phyloP scores from a whole-genome alignment of 805 yeast species.

The Metschnikowia henanensis region DNA sequence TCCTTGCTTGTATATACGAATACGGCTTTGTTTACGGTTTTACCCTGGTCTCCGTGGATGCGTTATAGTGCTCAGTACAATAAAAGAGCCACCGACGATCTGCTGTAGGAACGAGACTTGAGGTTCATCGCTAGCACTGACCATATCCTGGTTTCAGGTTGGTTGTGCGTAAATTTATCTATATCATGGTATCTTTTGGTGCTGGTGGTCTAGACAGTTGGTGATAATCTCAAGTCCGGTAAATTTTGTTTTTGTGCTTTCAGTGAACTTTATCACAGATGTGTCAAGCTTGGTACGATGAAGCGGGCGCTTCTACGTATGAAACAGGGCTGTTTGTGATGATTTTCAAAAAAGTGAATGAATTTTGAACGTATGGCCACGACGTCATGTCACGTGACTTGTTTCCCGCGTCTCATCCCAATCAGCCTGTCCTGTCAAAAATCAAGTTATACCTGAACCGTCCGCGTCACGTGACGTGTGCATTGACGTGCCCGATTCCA shows the following conservation, averaged over 20 bases:
- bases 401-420: too few relatives aligned
- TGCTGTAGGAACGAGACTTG: slow-evolving; percentile 23
- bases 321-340: slow-evolving; percentile 2
- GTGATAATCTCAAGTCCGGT: slow-evolving; percentile 3
- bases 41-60: slow-evolving; percentile 29
- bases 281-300: slow-evolving; percentile 6
- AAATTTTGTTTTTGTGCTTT: too few relatives aligned
- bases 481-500: not conserved
- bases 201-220: not conserved
- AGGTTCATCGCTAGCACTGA: slow-evolving; percentile 9
- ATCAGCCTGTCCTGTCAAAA: too few relatives aligned
- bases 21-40: slow-evolving; percentile 23
- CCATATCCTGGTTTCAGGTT: not conserved
- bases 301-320: slow-evolving; percentile 10
- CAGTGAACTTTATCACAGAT: not conserved
- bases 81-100: slow-evolving; percentile 50
- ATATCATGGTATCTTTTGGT: slow-evolving; percentile 11
- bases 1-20: slow-evolving; percentile 16
- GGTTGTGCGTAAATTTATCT: not conserved
- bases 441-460: not conserved
- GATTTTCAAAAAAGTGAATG: too few relatives aligned
- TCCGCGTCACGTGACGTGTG: not conserved
- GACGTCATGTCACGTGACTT: not conserved
- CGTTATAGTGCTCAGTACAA: slow-evolving; percentile 42
- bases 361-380: not conserved